Percentiles rank a stretch among this genome's conserved stretches.
Conservation (phyloP, 352 stramenopile genomes). For the Globisporangium irregulare region DNA sequence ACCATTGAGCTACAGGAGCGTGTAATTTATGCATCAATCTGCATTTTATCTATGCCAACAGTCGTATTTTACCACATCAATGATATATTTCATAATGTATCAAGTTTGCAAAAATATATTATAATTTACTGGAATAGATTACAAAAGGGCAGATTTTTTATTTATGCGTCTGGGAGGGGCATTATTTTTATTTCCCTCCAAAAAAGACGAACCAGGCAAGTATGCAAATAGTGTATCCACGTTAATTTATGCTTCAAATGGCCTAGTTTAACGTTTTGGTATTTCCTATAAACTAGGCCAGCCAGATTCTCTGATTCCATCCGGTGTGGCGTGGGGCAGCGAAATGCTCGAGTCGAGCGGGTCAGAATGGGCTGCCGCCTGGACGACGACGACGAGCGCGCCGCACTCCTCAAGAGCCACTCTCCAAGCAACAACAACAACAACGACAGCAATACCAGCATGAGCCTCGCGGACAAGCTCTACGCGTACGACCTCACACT, state of each 20-base stretch:
- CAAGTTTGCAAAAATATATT: too few species aligned
- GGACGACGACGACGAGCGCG: slow-evolving; percentile 8
- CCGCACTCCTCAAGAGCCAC: slow-evolving; percentile 5
- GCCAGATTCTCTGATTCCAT: not conserved
- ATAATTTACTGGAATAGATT: too few species aligned
- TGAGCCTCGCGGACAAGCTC: slow-evolving; percentile 55
- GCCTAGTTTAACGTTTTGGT: not conserved
- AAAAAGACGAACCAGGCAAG: not conserved
- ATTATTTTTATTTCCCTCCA: not conserved
- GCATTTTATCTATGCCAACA: too few species aligned
- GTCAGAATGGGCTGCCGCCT: not conserved
- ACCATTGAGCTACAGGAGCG: too few species aligned
- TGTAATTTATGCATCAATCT: too few species aligned
- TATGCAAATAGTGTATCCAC: not conserved
- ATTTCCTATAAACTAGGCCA: not conserved
- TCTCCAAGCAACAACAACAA: slow-evolving; percentile 2
- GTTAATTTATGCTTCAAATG: not conserved
- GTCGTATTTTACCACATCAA: too few species aligned
- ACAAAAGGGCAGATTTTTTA: too few species aligned
- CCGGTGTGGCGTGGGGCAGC: not conserved
- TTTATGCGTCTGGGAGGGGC: too few species aligned
- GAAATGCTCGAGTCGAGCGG: not conserved
- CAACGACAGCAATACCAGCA: slow-evolving; percentile 17
- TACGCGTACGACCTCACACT: slow-evolving; percentile 77
- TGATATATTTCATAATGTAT: too few species aligned